phyloP scores from a whole-genome alignment of 768 basidiomycete species.

The Tremella yokohamensis region DNA sequence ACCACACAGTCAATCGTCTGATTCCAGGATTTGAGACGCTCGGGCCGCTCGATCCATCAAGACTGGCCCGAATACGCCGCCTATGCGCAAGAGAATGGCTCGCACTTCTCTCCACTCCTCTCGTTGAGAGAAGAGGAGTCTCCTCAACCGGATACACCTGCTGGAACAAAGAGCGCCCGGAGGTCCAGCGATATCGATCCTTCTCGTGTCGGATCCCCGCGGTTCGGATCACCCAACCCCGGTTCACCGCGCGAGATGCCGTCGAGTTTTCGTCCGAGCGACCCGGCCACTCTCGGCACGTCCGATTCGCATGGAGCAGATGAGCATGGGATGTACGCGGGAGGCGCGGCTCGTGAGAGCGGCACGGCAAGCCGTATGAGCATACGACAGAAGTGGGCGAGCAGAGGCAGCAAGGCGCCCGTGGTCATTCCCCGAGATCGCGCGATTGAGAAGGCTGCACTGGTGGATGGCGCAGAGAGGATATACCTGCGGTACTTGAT shows the following conservation, averaged over 20 bases:
- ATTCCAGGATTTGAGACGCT: conserved; percentile 76
- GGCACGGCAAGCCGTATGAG: conserved; percentile 15
- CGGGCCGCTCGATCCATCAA: conserved; percentile 83
- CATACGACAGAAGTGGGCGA: conserved; percentile 18
- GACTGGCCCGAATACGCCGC: conserved; percentile 99
- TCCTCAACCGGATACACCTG: background rate
- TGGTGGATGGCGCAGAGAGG: conserved; percentile 89
- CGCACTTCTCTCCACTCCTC: conserved; percentile 86
- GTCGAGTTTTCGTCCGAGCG: conserved; percentile 7
- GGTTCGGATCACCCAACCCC: background rate
- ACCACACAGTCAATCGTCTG: conserved; percentile 3
- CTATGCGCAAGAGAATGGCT: conserved; percentile 83
- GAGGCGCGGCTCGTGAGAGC: background rate
- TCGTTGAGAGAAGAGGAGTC: conserved; percentile 51
- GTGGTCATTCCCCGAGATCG: conserved; percentile 88
- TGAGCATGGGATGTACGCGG: background rate
- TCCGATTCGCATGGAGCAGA: background rate
- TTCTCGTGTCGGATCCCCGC: conserved; percentile 5
- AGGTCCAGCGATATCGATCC: conserved; percentile 2
- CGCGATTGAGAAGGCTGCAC: conserved; percentile 82
- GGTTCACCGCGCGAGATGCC: conserved; percentile 6
- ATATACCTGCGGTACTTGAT: conserved; percentile 93
- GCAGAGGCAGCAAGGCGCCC: conserved; percentile 58
- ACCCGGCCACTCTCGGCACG: conserved; percentile 1
- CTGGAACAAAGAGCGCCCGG: background rate